Evolutionary conservation across 495 filamentous ascomycete species (phyloP).

Genomic region (Hypoxylon rickii): DNA sequence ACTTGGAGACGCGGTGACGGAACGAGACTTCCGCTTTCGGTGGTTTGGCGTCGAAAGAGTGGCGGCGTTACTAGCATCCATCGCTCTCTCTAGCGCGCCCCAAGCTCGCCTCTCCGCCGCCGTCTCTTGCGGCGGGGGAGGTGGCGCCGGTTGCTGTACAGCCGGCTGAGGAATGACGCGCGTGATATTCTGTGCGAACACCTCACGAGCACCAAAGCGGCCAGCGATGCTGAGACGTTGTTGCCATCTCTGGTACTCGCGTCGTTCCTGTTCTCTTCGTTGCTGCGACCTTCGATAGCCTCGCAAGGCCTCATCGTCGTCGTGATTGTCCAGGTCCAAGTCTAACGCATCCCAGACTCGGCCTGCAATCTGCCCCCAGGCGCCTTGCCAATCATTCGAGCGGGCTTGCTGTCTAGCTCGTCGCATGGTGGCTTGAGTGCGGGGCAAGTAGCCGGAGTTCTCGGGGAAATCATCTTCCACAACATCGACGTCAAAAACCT

Average conservation of each 20-base stretch:
- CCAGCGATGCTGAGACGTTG: conserved; percentile 79
- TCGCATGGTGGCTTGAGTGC: conserved; percentile 55
- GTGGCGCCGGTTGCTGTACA: conserved; percentile 31
- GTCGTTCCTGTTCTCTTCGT: conserved; percentile 63
- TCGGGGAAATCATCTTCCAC: conserved; percentile 14
- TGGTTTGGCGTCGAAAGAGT: conserved; percentile 32
- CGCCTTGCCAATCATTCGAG: conserved; percentile 58
- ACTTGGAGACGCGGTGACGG: conserved; percentile 69
- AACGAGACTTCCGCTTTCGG: conserved; percentile 78
- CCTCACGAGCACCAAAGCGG: conserved; percentile 67
- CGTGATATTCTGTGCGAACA: conserved; percentile 66
- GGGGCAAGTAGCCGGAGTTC: conserved; percentile 45
- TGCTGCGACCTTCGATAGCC: conserved; percentile 58
- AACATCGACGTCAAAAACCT: conserved; percentile 50
- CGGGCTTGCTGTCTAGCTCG: conserved; percentile 51
- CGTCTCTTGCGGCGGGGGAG: conserved; percentile 64
- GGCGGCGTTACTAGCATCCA: conserved; percentile 62
- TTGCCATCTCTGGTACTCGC: conserved; percentile 75
- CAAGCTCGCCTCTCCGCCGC: conserved; percentile 82
- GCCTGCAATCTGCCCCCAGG: conserved; percentile 58
- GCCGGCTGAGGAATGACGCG: conserved; percentile 35
- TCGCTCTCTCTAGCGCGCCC: conserved; percentile 85
- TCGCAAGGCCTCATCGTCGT: conserved; percentile 69
- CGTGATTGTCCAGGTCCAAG: conserved; percentile 87
- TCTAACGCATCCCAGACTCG: conserved; percentile 61